phyloP scores from a whole-genome alignment of 345 rosid species.

The Eucalyptus caleyi region DNA sequence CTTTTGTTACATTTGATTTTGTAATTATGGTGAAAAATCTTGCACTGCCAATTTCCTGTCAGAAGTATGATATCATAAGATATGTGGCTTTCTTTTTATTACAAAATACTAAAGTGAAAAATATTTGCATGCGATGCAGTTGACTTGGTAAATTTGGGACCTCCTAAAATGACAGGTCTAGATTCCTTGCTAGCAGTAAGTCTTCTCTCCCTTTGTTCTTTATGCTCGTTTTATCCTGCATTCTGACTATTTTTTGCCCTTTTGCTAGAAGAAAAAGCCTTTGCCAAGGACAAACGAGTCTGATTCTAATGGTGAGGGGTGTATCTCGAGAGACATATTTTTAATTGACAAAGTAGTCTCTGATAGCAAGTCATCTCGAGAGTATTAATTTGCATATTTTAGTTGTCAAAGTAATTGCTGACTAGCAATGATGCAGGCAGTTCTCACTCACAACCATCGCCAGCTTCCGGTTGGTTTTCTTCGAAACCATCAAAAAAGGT shows the following conservation, averaged over 20 bases:
- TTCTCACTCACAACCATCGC: constrained; percentile 26
- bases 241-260: not conserved
- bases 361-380: not conserved
- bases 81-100: not conserved
- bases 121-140: constrained; percentile 15
- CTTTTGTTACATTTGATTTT: not conserved
- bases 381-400: not conserved
- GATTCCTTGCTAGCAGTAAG: constrained; percentile 44
- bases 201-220: not conserved
- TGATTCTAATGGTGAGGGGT: constrained; percentile 40
- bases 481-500: constrained; percentile 84
- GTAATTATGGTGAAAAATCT: not conserved
- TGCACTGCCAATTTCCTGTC: not conserved
- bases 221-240: not conserved
- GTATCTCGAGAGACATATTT: not conserved
- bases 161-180: constrained; percentile 75
- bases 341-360: not conserved
- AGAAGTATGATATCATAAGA: not conserved
- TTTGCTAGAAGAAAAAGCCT: constrained; percentile 45
- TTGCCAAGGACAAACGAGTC: constrained; percentile 29
- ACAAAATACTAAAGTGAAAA: not conserved
- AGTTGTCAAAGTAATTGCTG: not conserved
- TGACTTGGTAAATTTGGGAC: constrained; percentile 44
- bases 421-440: constrained; percentile 30
- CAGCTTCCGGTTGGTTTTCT: constrained; percentile 71